Evolutionary conservation across 2,329 filamentous ascomycete genomes (phyloP), one percentile per base, ranked within the genome.

Genomic region (Neurospora sp.): DNA sequence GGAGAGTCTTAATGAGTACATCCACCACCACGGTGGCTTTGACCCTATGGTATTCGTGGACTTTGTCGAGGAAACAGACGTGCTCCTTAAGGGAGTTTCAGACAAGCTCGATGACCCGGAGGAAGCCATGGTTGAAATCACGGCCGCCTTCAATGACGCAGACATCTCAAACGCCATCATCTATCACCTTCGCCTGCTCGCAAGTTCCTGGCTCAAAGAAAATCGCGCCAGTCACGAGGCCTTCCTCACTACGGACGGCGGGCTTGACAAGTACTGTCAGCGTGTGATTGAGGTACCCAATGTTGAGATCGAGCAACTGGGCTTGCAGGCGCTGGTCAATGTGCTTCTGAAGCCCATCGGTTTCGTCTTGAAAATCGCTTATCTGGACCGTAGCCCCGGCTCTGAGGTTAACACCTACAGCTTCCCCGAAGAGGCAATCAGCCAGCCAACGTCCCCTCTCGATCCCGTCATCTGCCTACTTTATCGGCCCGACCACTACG

Each of bases 281-380:
- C 84, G 86, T 15, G 86, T 86, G 71, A 89, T 98, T 73, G 91
- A 97, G 78, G 88, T 91, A 0, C 85, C 90, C 17, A 87, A 90
- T 74, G 88, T 89, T 67, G 95, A 98, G 81, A 97, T 98, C 72
- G 96, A 99, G 75, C 89, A 97, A 75, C 83, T 97, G n/a, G 92
- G 92, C 62, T 85, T 98, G 72, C 88, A 88, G 71, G 88, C 92
- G 2, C 83, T 98, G 67, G 87, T 91, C 72, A 89, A 95, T 73
- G 87, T 93, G 36, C 85, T 98, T 3, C 87, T 98, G 72, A 90
- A 92, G 77, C 92, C 91, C 8, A 89, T 90, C 67, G 89, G 89
- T 17, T 88, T 97, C 73, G 88, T 90, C 4, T 87, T 98, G 23
- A 93, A 97, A 77, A 92, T 98, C 72, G 89, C 93, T 69, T 97